Base-by-base conservation (phyloP, 768 basidiomycete species). In the Tricholoma saponaceum region DNA sequence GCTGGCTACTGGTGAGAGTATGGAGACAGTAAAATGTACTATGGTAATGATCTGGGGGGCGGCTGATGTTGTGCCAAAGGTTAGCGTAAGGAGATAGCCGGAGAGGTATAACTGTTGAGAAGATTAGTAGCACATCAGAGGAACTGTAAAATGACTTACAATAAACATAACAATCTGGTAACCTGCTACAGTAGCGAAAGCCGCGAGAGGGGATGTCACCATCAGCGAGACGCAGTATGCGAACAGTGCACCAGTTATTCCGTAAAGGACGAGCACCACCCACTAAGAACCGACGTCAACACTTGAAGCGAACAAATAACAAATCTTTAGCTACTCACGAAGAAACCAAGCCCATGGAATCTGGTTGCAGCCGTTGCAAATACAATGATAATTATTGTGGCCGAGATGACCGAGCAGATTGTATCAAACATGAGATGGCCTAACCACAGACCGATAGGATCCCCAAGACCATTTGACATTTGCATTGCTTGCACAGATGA, bases 401-500 rank as follows among this genome's bases (percentile, higher is more conserved):
- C 78, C 20, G 83, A 67, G n/a, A 86, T 69, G 14, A 86, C 61
- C 3, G 81, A 78, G 58, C 82, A 79, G 9, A 87, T 76, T 7
- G 82, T 76, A 64, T 92, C 90, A 69, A 88, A 90, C 65, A 87
- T 72, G 14, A 91, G 76, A 69, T 92, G 90, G 2, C 90, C 90
- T 3, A 92, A 72, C 88, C 89, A 90, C 44, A 92, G 73, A 2
- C 86, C 88, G 50, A 83, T 68, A 18, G 87, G 84, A 63, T 90
- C 76, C 1, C 84, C 78, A 25, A 91, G 69, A 1, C 90, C 90
- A 67, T 92, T 90, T 33, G 86, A 88, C 33, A 87, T 74, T 64
- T 92, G 90, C 87, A 92, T 92, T 2, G 89, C 86, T 66, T 91
- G 88, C 0, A 92, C 87, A 2, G 84, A 83, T 0, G 85, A 82